Evolutionary conservation across 1,139 yeast species (phyloP), one percentile per base, ranked within the genome.

Genomic region (Wickerhamomyces sp.): DNA sequence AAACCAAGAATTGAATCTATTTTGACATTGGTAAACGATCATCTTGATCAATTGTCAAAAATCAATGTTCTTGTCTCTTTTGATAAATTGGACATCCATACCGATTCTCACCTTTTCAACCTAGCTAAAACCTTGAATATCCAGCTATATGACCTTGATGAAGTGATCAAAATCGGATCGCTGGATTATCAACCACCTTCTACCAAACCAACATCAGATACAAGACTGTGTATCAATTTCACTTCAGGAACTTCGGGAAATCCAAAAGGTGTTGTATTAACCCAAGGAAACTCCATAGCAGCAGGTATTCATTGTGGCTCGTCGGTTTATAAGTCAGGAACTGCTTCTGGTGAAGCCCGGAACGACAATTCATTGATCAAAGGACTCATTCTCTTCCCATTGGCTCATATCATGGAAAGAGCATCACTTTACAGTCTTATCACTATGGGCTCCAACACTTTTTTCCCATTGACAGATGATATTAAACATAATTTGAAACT

Each of bases 331-430:
- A 36, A 30, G 14, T 13, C 24, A 5, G 14, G 20, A 20, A 10
- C 10, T 8, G 27, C 9, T 21, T 21, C 24, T 7, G 9, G 9
- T 21, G 24, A 10, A 7, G 24, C 24, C 10, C 9, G 24, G 7
- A 21, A 21, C 10, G n/a, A n/a, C n/a, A n/a, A n/a, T 21, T 21
- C 24, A 21, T 24, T 14, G 5, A 28, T 4, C 22, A 18, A 17
- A 10, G 49, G 57, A 5, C 40, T 56, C 27, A 56, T 51, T 12
- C 74, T 77, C 56, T 67, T 80, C 38, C 87, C 87, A 1, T 64
- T 78, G 52, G 87, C 88, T 2, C 88, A 81, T 56, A 81, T 81
- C 46, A 81, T 74, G 55, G 85, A 80, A 51, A 59, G 76, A 25
- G 54, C 49, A 35, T 54, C 55, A 43, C 51, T 56, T 22, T 47